Conservation (phyloP, 192 early-diverging fungal species). For the Umbelopsis isabellina region DNA sequence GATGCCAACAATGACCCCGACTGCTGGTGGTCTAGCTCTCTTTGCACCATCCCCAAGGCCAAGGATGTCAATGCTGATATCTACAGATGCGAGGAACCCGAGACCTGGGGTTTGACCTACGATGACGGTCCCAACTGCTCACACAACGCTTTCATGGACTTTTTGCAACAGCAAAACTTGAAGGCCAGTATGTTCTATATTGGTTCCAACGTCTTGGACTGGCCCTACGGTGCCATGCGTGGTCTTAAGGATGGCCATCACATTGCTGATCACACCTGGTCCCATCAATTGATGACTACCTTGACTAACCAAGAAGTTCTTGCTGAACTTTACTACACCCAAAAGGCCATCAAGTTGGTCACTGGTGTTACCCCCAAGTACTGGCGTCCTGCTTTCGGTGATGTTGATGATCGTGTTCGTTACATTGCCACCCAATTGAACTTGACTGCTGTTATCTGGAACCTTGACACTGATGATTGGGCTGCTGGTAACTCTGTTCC, state of each 20-base stretch:
- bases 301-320: constrained; percentile 52
- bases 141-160: constrained; percentile 48
- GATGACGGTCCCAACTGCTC: constrained; percentile 68
- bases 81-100: constrained; percentile 34
- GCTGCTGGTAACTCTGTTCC: constrained; percentile 30
- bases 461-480: constrained; percentile 44
- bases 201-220: constrained; percentile 58
- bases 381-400: constrained; percentile 53
- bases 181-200: constrained; percentile 69
- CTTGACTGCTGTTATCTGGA: constrained; percentile 44
- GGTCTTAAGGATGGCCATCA: constrained; percentile 64
- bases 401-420: constrained; percentile 65
- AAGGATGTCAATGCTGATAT: constrained; percentile 44
- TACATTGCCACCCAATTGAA: constrained; percentile 53
- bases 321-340: constrained; percentile 60
- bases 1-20: constrained; percentile 29
- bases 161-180: constrained; percentile 46
- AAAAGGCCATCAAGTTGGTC: constrained; percentile 48
- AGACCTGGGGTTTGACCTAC: constrained; percentile 62
- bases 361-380: constrained; percentile 44
- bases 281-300: constrained; percentile 56
- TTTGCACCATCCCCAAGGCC: constrained; percentile 41
- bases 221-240: constrained; percentile 47
- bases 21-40: constrained; percentile 55
- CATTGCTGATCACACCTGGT: constrained; percentile 66